Evolutionary conservation across 192 early-diverging fungal species (phyloP).

Genomic region (Coemansia javaensis): DNA sequence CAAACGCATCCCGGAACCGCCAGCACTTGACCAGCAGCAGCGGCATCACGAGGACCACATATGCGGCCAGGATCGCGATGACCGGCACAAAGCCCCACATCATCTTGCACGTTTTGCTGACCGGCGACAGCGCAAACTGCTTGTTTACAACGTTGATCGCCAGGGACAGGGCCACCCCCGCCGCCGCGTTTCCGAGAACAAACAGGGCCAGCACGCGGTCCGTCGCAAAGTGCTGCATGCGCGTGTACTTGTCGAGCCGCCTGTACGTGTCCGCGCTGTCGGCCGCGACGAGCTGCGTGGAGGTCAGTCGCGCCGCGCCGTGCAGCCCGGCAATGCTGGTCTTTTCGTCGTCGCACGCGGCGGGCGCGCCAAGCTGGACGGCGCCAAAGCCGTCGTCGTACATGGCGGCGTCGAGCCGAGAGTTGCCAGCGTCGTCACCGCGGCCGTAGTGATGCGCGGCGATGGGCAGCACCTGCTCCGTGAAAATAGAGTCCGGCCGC

Average conservation of each 20-base stretch:
- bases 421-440: no score
- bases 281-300: neutral
- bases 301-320: slow-evolving; percentile 5
- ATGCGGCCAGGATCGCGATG: slow-evolving; percentile 3
- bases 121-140: slow-evolving; percentile 29
- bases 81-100: slow-evolving; percentile 35
- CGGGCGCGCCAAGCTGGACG: no score
- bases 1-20: slow-evolving; percentile 36
- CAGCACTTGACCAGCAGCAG: slow-evolving; percentile 26
- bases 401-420: no score
- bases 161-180: slow-evolving; percentile 22
- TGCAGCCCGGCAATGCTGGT: neutral
- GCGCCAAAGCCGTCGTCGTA: no score
- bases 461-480: no score
- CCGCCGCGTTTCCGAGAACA: slow-evolving; percentile 7
- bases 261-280: slow-evolving; percentile 19
- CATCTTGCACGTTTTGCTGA: slow-evolving; percentile 18
- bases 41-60: slow-evolving; percentile 20
- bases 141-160: slow-evolving; percentile 36
- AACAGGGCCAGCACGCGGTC: slow-evolving; percentile 14
- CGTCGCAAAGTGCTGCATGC: slow-evolving; percentile 24
- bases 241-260: slow-evolving; percentile 30
- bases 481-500: neutral
- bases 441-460: no score
- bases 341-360: no score